phyloP scores from a whole-genome alignment of 805 yeast genomes.

The Komagataella pseudopastoris region DNA sequence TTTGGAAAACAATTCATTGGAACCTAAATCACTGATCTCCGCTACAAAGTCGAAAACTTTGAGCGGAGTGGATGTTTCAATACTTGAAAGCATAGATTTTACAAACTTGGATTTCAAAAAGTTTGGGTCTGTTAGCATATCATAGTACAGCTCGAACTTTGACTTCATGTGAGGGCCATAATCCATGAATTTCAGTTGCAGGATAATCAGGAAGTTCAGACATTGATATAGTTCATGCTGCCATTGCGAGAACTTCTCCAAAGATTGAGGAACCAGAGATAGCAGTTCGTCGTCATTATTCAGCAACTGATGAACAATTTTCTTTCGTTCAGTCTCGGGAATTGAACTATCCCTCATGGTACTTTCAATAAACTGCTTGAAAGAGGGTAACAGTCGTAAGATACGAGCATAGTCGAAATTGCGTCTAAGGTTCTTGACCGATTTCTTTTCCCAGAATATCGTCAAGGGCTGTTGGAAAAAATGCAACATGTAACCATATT shows the following conservation, averaged over 20 bases:
- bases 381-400: background rate
- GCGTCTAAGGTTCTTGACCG: background rate
- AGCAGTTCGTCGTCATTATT: background rate
- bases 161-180: background rate
- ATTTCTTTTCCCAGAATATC: conserved; percentile 14
- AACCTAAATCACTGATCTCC: background rate
- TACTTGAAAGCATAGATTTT: conserved; percentile 12
- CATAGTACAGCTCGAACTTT: background rate
- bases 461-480: conserved; percentile 19
- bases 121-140: background rate
- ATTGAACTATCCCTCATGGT: conserved; percentile 2
- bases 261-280: background rate
- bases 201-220: background rate
- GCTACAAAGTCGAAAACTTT: conserved; percentile 1
- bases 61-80: conserved; percentile 4
- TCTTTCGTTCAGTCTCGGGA: conserved; percentile 5
- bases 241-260: background rate
- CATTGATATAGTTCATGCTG: background rate
- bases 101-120: background rate
- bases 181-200: background rate
- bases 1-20: conserved; percentile 9
- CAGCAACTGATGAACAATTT: conserved; percentile 3
- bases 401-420: background rate
- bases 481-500: conserved; percentile 19
- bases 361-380: background rate